These are phyloP conservation scores for Elsinoe perseae DNA, from an alignment of 2,329 filamentous ascomycete genomes.

Conservation along the genomic window DNA sequence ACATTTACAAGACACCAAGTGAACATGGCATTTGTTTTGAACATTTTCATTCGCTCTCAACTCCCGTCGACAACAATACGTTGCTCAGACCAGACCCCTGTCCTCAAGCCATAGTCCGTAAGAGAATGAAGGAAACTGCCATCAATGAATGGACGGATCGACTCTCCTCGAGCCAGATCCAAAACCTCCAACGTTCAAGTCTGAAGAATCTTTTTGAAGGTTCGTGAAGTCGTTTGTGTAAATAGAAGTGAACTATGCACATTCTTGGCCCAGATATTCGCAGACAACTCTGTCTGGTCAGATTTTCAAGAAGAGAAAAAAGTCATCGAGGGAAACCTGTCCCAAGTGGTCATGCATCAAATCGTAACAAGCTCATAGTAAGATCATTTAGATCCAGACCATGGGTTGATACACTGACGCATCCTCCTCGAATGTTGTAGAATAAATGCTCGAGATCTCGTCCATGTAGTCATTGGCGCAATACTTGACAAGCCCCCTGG, in stretches of 20 bases:
- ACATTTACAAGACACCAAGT: background rate
- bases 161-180: slow-evolving; percentile 5
- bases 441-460: slow-evolving; percentile 66
- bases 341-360: slow-evolving; percentile 18
- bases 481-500: slow-evolving; percentile 64
- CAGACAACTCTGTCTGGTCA: slow-evolving; percentile 8
- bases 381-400: slow-evolving; percentile 23
- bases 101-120: background rate
- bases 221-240: slow-evolving; percentile 16
- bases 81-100: slow-evolving; percentile 12
- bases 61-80: slow-evolving; percentile 13
- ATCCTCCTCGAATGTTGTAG: slow-evolving; percentile 33
- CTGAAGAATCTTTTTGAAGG: slow-evolving; percentile 8
- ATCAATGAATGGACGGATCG: slow-evolving; percentile 9
- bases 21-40: slow-evolving; percentile 2
- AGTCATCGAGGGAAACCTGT: slow-evolving; percentile 11
- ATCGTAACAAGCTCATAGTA: slow-evolving; percentile 13
- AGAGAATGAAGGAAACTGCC: background rate
- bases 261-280: slow-evolving; percentile 15
- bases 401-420: slow-evolving; percentile 18
- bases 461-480: slow-evolving; percentile 73
- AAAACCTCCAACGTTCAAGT: slow-evolving; percentile 6
- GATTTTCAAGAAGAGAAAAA: slow-evolving; percentile 14
- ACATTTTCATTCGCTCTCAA: slow-evolving; percentile 4
- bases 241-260: slow-evolving; percentile 15